These are phyloP conservation scores for Orbilia brochopaga DNA, from an alignment of 2,329 filamentous ascomycete genomes.

Conservation along the genomic window DNA sequence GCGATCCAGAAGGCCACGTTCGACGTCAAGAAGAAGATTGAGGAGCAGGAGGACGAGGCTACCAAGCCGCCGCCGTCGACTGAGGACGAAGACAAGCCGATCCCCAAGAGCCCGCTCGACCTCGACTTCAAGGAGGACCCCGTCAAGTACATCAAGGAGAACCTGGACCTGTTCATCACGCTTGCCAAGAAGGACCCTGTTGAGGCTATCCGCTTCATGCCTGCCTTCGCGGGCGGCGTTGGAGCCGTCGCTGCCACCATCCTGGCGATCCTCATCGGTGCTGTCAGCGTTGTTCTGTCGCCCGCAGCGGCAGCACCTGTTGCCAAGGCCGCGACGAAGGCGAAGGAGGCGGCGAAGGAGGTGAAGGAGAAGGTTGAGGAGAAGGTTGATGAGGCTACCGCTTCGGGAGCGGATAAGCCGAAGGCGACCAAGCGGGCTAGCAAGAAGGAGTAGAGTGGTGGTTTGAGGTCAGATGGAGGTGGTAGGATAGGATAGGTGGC, in stretches of 20 bases:
- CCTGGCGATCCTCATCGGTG: slow-evolving; percentile 71
- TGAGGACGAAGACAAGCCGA: slow-evolving; percentile 62
- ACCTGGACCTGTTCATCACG: slow-evolving; percentile 86
- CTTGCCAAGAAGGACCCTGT: slow-evolving; percentile 83
- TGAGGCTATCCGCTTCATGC: slow-evolving; percentile 84
- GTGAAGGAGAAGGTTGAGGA: slow-evolving; percentile 65
- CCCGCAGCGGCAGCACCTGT: slow-evolving; percentile 64
- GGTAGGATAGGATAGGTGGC: not conserved
- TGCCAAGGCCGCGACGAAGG: slow-evolving; percentile 73
- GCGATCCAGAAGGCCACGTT: slow-evolving; percentile 89
- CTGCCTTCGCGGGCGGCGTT: slow-evolving; percentile 84
- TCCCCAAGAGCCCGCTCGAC: slow-evolving; percentile 73
- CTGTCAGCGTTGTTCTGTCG: slow-evolving; percentile 70
- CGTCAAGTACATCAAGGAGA: slow-evolving; percentile 84
- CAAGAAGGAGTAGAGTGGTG: slow-evolving; percentile 58
- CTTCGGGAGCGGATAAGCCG: slow-evolving; percentile 72
- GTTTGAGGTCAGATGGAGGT: not conserved
- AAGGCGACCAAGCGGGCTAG: slow-evolving; percentile 71
- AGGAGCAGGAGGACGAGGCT: slow-evolving; percentile 79
- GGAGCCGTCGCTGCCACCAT: slow-evolving; percentile 73
- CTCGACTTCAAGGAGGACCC: slow-evolving; percentile 92
- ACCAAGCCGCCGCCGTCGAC: slow-evolving; percentile 72
- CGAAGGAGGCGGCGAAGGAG: slow-evolving; percentile 70
- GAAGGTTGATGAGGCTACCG: slow-evolving; percentile 69
- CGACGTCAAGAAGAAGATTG: slow-evolving; percentile 81